A percentile compares a stretch with the other conserved stretches of the same genome.
Evolutionary conservation across 202 grass and related monocot species (phyloP).

Genomic region (Setaria viridis): DNA sequence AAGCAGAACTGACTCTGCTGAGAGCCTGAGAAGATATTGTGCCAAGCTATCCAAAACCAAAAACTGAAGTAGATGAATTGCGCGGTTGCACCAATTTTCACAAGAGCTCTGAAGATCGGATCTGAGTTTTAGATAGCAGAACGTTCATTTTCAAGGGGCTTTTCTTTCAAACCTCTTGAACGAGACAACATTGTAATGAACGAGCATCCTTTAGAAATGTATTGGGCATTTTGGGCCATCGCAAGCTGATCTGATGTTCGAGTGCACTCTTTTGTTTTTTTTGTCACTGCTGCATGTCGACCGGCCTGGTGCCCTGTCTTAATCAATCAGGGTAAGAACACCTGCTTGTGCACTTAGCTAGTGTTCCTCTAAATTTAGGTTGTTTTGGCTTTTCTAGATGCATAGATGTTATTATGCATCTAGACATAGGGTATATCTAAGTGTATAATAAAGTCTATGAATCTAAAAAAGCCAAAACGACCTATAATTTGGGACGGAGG

Average conservation of each 20-base stretch:
- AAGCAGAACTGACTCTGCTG: constrained; percentile 24
- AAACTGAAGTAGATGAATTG: constrained; percentile 1
- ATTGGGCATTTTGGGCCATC: constrained; percentile 3
- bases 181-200: constrained; percentile 18
- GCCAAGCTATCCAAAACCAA: not conserved
- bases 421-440: too few species aligned
- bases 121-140: constrained; percentile 34
- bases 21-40: not conserved
- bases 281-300: not conserved
- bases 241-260: constrained; percentile 4
- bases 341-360: not conserved
- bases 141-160: constrained; percentile 39
- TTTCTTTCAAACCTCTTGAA: constrained; percentile 47
- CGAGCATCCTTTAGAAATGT: not conserved
- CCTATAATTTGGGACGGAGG: too few species aligned
- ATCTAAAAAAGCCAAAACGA: too few species aligned
- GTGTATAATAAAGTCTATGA: too few species aligned
- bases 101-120: not conserved
- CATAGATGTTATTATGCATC: too few species aligned
- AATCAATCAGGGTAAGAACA: not conserved
- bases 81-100: constrained; percentile 5
- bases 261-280: not conserved
- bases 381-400: too few species aligned
- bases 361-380: too few species aligned
- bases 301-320: not conserved